Conservation (phyloP, 768 basidiomycete species). For the Leucosporidium creatinivorum region DNA sequence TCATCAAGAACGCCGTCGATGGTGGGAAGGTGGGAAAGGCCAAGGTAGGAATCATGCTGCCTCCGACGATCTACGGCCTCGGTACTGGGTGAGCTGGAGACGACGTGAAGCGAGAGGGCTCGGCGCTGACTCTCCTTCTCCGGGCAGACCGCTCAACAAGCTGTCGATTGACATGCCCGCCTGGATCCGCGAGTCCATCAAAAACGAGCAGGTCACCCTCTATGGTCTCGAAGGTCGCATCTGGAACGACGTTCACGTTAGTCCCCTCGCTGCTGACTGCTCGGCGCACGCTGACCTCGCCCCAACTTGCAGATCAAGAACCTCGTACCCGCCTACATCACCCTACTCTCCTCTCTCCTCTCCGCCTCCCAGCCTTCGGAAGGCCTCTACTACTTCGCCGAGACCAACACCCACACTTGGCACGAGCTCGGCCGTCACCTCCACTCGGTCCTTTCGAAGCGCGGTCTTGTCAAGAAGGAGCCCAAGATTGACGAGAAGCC, state of each 20-base stretch:
- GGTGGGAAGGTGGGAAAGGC: slow-evolving; percentile 12
- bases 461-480: neutral
- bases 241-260: slow-evolving; percentile 29
- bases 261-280: neutral
- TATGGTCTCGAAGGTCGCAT: neutral
- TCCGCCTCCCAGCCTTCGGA: neutral
- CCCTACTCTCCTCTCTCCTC: neutral
- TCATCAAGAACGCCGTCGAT: slow-evolving; percentile 27
- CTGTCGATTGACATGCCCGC: slow-evolving; percentile 19
- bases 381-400: slow-evolving; percentile 3
- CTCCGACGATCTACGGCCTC: slow-evolving; percentile 23
- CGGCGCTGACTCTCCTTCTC: neutral
- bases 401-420: slow-evolving; percentile 1
- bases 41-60: slow-evolving; percentile 21
- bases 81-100: slow-evolving; percentile 13
- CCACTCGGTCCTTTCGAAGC: neutral
- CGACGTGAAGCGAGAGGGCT: neutral
- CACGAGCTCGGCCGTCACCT: neutral
- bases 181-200: slow-evolving; percentile 7
- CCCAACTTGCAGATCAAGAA: neutral
- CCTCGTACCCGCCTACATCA: slow-evolving; percentile 4
- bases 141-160: slow-evolving; percentile 19
- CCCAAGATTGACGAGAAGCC: neutral
- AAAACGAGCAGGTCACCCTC: slow-evolving; percentile 3
- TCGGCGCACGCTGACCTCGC: neutral